Evolutionary conservation across 2,329 filamentous ascomycete genomes (phyloP), one percentile per base, ranked within the genome.

Genomic region (Nemania sp.): DNA sequence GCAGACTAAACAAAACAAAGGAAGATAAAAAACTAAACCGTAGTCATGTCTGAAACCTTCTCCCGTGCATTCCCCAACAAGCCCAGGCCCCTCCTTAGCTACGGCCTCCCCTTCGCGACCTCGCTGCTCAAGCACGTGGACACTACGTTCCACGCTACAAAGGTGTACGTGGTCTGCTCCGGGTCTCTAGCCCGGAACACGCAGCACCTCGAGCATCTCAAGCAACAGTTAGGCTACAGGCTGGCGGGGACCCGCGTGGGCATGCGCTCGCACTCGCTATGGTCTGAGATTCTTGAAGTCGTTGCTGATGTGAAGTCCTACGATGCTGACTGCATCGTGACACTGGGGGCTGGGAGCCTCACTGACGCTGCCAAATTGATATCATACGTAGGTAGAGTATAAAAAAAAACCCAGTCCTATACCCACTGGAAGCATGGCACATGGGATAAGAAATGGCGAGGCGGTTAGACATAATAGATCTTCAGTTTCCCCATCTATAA

Each of bases 321-420:
- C 7, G 62, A 80, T 3, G 81, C 81, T 0, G 86, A 89, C 77
- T 80, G 84, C 47, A 73, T 89, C 5, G 74, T 89, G 11, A 88
- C 86, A 0, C 74, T 89, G 1, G 86, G 87, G 3, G 86, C 81
- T 0, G 86, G 87, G 0, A 86, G 83, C 54, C 73, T 88, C n/a
- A 88, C 85, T 0, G 86, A 89, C 73, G 85, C 79, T 0, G 86
- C 86, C 0, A 89, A 89, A 74, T 78, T 88, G 1, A 77, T 85
- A 27, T 78, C 82, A 3, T 77, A 86, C 24, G 72, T 73, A 74
- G 22, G 71, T 55, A 6, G 15, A 4, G 5, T 32, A 10, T 27
- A 27, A 10, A 13, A 24, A 22, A 27, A 20, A 15, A 5, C 24
- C n/a, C n/a, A n/a, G 24, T 27, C 22, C 22, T 3, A 24, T 27